phyloP scores from a whole-genome alignment of 2,329 filamentous ascomycete genomes.

The Aspergillus carbonarius region DNA sequence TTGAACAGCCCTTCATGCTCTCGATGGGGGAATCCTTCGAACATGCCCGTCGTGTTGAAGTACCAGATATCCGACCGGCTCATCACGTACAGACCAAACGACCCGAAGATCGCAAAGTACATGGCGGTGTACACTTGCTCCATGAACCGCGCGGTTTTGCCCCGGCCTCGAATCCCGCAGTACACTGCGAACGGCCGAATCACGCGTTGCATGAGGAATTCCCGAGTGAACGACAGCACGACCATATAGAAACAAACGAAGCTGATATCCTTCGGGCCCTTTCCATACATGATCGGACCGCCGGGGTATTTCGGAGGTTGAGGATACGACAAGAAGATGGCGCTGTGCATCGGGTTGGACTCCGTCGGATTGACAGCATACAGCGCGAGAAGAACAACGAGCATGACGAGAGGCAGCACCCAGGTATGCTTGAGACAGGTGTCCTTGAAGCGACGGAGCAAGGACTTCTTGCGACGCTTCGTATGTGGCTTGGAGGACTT shows the following conservation, averaged over 20 bases:
- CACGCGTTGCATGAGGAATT: conserved; percentile 92
- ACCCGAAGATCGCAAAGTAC: conserved; percentile 82
- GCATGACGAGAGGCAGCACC: conserved; percentile 67
- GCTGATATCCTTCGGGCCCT: conserved; percentile 80
- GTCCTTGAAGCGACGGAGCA: conserved; percentile 45
- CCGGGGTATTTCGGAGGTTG: conserved; percentile 56
- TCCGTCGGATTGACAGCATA: conserved; percentile 75
- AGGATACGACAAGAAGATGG: conserved; percentile 88
- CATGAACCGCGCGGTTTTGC: conserved; percentile 89
- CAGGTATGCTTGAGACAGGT: conserved; percentile 56
- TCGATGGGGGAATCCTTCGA: conserved; percentile 80
- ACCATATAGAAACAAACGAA: conserved; percentile 89
- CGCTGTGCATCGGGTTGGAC: conserved; percentile 74
- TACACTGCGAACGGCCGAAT: conserved; percentile 72
- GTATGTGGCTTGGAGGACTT: conserved; percentile 38
- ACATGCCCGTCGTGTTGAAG: conserved; percentile 89
- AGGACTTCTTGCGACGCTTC: conserved; percentile 46
- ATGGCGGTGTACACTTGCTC: conserved; percentile 93
- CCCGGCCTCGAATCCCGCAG: conserved; percentile 67
- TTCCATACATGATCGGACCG: conserved; percentile 71
- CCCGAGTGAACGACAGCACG: conserved; percentile 87
- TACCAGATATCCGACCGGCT: conserved; percentile 89
- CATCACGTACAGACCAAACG: conserved; percentile 88
- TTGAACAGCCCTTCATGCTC: conserved; percentile 81
- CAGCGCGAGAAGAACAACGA: conserved; percentile 61